Conservation (phyloP, 148 eudicot species). For the Cornus florida region DNA sequence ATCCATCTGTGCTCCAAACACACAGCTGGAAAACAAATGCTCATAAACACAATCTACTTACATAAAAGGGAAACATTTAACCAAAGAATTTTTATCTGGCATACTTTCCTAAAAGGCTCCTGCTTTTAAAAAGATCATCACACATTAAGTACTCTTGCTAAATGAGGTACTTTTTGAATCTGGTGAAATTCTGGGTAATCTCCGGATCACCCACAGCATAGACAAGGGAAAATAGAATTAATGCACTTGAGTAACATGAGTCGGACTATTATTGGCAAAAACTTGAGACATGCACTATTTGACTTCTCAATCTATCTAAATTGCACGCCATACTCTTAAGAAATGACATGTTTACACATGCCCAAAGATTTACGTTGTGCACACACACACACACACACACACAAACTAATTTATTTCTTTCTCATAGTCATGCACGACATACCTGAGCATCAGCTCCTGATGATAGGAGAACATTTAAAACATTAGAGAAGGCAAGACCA, state of each 20-base stretch:
- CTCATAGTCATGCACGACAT: conserved; percentile 1
- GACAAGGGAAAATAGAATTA: background rate
- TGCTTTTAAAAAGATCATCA: background rate
- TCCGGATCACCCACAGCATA: background rate
- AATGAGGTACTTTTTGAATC: background rate
- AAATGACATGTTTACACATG: background rate
- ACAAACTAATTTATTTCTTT: background rate
- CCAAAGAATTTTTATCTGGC: background rate
- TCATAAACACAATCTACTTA: background rate
- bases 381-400: background rate
- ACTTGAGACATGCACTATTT: background rate
- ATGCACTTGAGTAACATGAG: background rate
- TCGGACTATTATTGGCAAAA: background rate
- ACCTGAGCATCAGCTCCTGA: conserved; percentile 82
- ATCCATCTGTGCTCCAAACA: conserved; percentile 56
- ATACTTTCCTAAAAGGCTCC: background rate
- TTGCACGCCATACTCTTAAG: background rate
- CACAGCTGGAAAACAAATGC: conserved; percentile 42
- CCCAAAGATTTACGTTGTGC: background rate
- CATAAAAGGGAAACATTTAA: background rate
- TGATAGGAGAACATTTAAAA: conserved; percentile 58
- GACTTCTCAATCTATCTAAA: background rate
- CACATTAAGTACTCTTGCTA: background rate
- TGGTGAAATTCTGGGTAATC: background rate
- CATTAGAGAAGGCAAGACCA: conserved; percentile 68